phyloP scores from a whole-genome alignment of 768 basidiomycete genomes.

The Krasilnikovozyma curviuscula region DNA sequence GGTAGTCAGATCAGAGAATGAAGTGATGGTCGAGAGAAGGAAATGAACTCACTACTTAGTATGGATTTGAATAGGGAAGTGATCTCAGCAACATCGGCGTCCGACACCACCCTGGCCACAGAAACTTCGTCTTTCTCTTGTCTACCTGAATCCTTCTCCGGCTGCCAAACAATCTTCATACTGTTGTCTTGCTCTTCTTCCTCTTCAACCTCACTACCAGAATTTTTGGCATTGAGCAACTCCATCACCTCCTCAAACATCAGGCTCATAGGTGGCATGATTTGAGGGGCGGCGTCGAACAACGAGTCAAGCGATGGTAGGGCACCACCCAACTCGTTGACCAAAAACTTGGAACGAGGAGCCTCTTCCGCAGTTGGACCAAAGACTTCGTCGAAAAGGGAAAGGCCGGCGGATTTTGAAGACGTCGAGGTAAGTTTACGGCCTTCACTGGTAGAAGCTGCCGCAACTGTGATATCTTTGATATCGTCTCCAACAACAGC shows the following conservation, averaged over 20 bases:
- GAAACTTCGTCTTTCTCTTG: neutral
- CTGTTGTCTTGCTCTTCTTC: neutral
- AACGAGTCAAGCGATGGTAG: neutral
- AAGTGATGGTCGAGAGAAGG: neutral
- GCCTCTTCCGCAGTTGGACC: too few species aligned
- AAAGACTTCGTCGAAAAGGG: constrained; percentile 13
- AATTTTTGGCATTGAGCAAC: neutral
- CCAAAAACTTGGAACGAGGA: too few species aligned
- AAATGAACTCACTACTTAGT: neutral
- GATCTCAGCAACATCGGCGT: neutral
- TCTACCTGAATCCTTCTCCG: neutral
- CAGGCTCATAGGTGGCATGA: constrained; percentile 6
- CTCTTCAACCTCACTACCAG: neutral
- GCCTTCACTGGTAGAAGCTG: neutral
- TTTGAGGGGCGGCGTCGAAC: constrained; percentile 9
- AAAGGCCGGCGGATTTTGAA: neutral
- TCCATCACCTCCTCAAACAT: constrained; percentile 10
- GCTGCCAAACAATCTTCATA: neutral
- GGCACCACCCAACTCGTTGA: neutral
- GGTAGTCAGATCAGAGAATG: too few species aligned
- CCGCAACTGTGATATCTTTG: neutral
- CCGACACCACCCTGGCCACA: neutral
- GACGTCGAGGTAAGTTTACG: neutral
- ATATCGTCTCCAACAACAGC: constrained; percentile 47
- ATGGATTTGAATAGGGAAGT: constrained; percentile 3